Evolutionary conservation across 257 asterid species (phyloP).

Genomic region (Solanum sejunctum): DNA sequence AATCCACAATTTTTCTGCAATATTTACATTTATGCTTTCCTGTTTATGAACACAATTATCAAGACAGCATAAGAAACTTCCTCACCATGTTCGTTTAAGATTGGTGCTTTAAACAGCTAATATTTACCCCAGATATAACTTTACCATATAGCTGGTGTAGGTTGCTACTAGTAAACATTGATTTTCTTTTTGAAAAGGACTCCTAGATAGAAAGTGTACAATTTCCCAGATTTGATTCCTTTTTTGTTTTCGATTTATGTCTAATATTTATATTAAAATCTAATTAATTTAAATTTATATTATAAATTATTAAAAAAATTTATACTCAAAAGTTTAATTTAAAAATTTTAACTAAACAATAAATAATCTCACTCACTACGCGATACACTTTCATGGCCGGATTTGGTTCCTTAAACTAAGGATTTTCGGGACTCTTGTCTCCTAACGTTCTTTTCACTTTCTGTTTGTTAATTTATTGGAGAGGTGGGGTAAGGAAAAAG

Average conservation of each 20-base stretch:
- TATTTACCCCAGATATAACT: neutral
- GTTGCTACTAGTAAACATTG: neutral
- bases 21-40: no score
- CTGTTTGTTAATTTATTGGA: neutral
- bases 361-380: neutral
- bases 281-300: neutral
- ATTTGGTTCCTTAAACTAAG: neutral
- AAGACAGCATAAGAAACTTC: neutral
- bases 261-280: accelerated
- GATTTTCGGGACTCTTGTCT: neutral
- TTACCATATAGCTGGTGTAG: neutral
- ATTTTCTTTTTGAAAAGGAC: neutral
- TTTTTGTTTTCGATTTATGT: neutral
- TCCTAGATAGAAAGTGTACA: neutral
- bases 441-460: neutral
- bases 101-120: neutral
- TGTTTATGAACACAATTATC: neutral
- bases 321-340: no score
- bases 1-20: no score
- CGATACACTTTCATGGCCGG: accelerated
- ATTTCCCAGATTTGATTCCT: neutral
- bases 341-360: neutral
- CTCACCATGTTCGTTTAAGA: neutral
- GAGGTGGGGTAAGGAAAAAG: neutral
- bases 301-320: no score